These are phyloP conservation scores for Malus hybrid DNA, from an alignment of 331 rosid species.

Conservation along the genomic window DNA sequence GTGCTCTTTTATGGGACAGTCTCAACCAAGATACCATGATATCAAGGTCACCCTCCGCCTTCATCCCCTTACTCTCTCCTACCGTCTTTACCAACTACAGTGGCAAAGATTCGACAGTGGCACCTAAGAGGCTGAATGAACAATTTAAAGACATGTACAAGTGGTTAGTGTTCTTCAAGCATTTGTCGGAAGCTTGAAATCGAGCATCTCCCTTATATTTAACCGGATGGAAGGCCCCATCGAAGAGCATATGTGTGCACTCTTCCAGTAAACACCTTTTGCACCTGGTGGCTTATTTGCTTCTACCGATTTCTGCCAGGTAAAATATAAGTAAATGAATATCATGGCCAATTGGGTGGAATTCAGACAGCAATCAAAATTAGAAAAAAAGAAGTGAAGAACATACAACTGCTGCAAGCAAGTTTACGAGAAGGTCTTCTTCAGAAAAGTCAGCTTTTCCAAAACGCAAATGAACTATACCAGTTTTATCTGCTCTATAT, in stretches of 20 bases:
- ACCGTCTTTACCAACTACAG: constrained; percentile 12
- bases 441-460: constrained; percentile 81
- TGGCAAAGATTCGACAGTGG: constrained; percentile 9
- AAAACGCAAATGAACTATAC: constrained; percentile 83
- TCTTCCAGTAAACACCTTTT: constrained; percentile 96
- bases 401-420: constrained; percentile 73
- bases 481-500: constrained; percentile 92
- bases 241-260: constrained; percentile 85
- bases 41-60: constrained; percentile 5
- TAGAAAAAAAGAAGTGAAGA: constrained; percentile 16
- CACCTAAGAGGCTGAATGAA: constrained; percentile 9
- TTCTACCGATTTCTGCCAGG: constrained; percentile 78
- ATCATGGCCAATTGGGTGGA: background rate
- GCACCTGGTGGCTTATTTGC: constrained; percentile 90
- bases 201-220: constrained; percentile 81
- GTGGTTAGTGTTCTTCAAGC: constrained; percentile 21
- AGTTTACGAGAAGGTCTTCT: constrained; percentile 76
- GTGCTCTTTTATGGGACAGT: constrained; percentile 2
- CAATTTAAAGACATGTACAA: constrained; percentile 31
- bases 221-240: constrained; percentile 94
- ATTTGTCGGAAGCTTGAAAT: constrained; percentile 54
- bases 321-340: background rate
- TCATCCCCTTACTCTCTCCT: constrained; percentile 16
- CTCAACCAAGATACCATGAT: background rate
- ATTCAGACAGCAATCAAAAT: background rate